phyloP scores from a whole-genome alignment of 495 filamentous ascomycete species.

The Cryomyces antarcticus region DNA sequence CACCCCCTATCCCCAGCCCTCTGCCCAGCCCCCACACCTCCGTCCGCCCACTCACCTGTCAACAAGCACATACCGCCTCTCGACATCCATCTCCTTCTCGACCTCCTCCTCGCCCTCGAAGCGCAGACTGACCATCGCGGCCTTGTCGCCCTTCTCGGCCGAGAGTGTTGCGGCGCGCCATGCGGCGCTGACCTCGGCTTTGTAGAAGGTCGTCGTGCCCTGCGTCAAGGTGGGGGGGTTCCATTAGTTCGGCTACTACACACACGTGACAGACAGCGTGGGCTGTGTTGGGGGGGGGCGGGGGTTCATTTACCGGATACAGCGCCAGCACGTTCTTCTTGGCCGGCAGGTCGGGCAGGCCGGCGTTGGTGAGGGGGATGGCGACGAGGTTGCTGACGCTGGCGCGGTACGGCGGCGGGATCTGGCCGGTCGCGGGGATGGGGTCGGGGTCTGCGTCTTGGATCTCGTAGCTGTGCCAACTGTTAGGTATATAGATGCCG shows the following conservation, averaged over 20 bases:
- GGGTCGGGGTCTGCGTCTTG: constrained; percentile 83
- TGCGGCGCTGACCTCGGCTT: constrained; percentile 49
- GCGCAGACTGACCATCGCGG: constrained; percentile 11
- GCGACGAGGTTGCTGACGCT: constrained; percentile 65
- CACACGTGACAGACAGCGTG: no score
- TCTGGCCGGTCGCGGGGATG: constrained; percentile 39
- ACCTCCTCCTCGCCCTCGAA: constrained; percentile 23
- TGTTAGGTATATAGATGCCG: background rate
- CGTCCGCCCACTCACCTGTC: background rate
- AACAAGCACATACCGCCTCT: constrained; percentile 18
- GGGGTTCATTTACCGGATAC: constrained; percentile 30
- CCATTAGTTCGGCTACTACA: no score
- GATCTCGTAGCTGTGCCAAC: constrained; percentile 53
- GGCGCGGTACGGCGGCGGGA: constrained; percentile 42
- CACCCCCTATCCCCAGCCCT: no score
- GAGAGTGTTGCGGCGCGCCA: constrained; percentile 2
- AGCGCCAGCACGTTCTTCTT: constrained; percentile 18
- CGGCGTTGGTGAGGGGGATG: constrained; percentile 38
- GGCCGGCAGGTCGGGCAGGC: constrained; percentile 29
- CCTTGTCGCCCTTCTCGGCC: background rate
- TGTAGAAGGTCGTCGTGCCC: constrained; percentile 93
- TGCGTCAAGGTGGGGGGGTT: no score
- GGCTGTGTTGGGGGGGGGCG: no score
- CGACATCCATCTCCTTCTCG: constrained; percentile 18
- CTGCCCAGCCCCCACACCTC: no score